A percentile compares a stretch with the other conserved stretches of the same genome.
Conservation (phyloP, 202 grass and related monocot genomes). For the Tripidium arundinaceum region DNA sequence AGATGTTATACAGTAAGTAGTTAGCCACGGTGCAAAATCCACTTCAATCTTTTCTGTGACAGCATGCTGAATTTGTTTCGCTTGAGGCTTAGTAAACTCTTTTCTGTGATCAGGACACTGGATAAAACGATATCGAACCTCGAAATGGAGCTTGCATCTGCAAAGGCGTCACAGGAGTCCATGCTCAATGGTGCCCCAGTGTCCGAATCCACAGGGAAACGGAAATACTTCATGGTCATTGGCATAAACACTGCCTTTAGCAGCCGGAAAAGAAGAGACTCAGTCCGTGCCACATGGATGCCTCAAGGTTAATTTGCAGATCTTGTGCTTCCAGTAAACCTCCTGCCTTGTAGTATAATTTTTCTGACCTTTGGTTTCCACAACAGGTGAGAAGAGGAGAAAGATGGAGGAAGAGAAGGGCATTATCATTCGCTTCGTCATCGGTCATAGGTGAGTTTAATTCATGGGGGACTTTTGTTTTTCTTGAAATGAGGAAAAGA, state of each 20-base stretch:
- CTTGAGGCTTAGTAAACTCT: not conserved
- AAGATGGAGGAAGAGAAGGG: slow-evolving; percentile 95
- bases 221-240: slow-evolving; percentile 75
- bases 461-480: not conserved
- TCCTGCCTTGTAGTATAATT: not conserved
- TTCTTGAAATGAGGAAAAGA: not conserved
- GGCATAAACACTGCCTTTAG: slow-evolving; percentile 96
- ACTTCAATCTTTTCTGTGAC: not conserved
- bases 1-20: slow-evolving; percentile 76
- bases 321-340: not conserved
- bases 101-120: slow-evolving; percentile 45
- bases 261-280: slow-evolving; percentile 81
- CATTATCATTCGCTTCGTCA: slow-evolving; percentile 86
- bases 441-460: slow-evolving; percentile 70
- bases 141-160: slow-evolving; percentile 81
- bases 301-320: slow-evolving; percentile 58
- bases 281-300: slow-evolving; percentile 94
- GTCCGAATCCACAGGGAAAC: slow-evolving; percentile 33
- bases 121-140: slow-evolving; percentile 84
- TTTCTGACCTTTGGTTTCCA: not conserved
- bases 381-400: slow-evolving; percentile 67
- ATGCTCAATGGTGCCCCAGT: slow-evolving; percentile 44
- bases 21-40: not conserved
- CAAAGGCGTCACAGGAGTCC: slow-evolving; percentile 65
- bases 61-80: not conserved